Evolutionary conservation across 2,329 filamentous ascomycete genomes (phyloP).

Genomic region (Zelopaecilomyces penicillatus): DNA sequence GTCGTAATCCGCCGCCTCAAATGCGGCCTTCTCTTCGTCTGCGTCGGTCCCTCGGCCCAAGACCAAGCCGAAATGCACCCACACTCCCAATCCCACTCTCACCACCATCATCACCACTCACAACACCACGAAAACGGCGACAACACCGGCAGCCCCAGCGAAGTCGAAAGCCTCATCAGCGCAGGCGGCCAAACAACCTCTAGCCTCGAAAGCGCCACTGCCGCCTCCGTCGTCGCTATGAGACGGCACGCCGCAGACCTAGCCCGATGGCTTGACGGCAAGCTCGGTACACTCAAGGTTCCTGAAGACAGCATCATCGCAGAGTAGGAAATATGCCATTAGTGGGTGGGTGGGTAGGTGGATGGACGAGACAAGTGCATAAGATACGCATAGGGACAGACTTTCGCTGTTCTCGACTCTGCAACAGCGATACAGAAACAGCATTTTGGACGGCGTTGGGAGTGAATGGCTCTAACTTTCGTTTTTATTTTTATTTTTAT

Average conservation of each 20-base stretch:
- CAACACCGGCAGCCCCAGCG: conserved; percentile 31
- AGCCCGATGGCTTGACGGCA: conserved; percentile 51
- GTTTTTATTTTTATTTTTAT: conserved; percentile 1
- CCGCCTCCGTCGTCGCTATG: conserved; percentile 41
- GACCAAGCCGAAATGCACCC: conserved; percentile 11
- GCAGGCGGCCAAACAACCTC: conserved; percentile 36
- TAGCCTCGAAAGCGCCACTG: conserved; percentile 29
- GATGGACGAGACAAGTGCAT: too few relatives aligned
- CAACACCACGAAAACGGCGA: conserved; percentile 21
- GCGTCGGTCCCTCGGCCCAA: conserved; percentile 40
- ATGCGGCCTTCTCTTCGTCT: conserved; percentile 55
- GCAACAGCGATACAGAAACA: too few relatives aligned
- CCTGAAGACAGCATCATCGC: conserved; percentile 40
- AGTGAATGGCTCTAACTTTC: conserved; percentile 6
- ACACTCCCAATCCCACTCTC: conserved; percentile 12
- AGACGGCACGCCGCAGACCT: conserved; percentile 51
- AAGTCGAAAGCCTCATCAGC: conserved; percentile 40
- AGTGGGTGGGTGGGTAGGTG: not conserved
- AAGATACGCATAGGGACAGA: not conserved
- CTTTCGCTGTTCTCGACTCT: too few relatives aligned
- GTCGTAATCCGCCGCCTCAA: conserved; percentile 50
- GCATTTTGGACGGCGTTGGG: conserved; percentile 15
- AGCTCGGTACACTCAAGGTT: conserved; percentile 44
- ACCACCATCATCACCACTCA: conserved; percentile 9
- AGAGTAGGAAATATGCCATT: not conserved